Percentiles rank a stretch among this genome's conserved stretches.
These are phyloP conservation scores for Trichosporon asahii DNA, from an alignment of 1,284 basidiomycete genomes.

Conservation along the genomic window DNA sequence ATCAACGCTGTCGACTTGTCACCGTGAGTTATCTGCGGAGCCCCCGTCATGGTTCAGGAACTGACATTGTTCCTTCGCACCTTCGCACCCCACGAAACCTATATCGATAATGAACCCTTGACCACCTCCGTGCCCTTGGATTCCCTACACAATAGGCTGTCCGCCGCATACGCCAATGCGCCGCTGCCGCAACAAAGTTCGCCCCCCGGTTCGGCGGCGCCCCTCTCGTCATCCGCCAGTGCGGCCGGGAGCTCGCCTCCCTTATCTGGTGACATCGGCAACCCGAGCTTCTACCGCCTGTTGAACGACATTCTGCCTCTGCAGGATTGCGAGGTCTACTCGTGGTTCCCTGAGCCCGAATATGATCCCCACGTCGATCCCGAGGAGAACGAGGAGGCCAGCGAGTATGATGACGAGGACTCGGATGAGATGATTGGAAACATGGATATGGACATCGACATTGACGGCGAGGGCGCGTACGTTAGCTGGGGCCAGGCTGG, in stretches of 20 bases:
- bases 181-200: conserved; percentile 4
- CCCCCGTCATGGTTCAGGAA: conserved; percentile 14
- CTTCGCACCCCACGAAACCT: conserved; percentile 3
- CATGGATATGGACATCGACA: conserved; percentile 40
- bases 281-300: conserved; percentile 64
- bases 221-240: conserved; percentile 7
- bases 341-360: conserved; percentile 89
- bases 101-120: background rate
- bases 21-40: conserved; percentile 31
- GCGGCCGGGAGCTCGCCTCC: conserved; percentile 16
- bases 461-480: conserved; percentile 39
- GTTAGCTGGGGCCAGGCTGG: conserved; percentile 35
- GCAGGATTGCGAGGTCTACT: conserved; percentile 90
- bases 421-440: conserved; percentile 37
- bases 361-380: conserved; percentile 89
- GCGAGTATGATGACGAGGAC: conserved; percentile 40
- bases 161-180: conserved; percentile 2
- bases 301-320: conserved; percentile 89
- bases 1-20: conserved; percentile 27
- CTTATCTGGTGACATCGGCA: conserved; percentile 18
- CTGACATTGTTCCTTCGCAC: conserved; percentile 8
- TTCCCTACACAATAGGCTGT: background rate
- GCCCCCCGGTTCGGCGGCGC: background rate
- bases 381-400: conserved; percentile 62
- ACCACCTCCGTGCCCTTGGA: background rate